Base-by-base conservation (phyloP, 306 rosid species). In the Nissolia schottii region DNA sequence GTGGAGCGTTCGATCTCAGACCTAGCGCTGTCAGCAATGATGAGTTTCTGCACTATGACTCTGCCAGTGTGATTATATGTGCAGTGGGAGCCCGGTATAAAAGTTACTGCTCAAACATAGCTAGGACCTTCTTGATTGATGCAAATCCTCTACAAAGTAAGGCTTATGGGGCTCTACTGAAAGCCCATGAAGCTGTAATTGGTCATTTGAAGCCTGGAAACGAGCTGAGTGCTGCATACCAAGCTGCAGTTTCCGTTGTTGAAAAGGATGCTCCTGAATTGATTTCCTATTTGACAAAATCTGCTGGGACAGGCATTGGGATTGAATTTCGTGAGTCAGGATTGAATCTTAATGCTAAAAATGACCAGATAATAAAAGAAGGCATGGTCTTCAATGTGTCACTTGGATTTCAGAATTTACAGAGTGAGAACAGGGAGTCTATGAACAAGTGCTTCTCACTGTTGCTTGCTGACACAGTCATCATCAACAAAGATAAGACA, bases 261-360 rank as follows among this genome's bases (percentile, higher is more conserved):
- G 85, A 94, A 86, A 89, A 75, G 82, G 96, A 91, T 37, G 89
- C 91, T 63, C 91, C 96, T 15, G 95, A 94, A 10, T 81, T 94
- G 56, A 65, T 83, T 77, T 70, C 91, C n/a, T 77, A 83, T 61
- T 83, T 91, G 81, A 89, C 96, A 64, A 91, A 91, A 61, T 86
- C 97, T 66, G 90, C 97, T 37, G 98, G 98, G 57, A 93, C 97
- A 22, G 96, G 97, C 70, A 85, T 91, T 15, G 98, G 98, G 22
- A 89, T 93, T 75, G 98, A 93, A 83, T 93, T 93, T 79, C 97
- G 98, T 3, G 98, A 93, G 80, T 93, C 98, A 20, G 91, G 96
- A 24, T 62, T 93, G 85, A 93, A 87, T 77, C 84, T 93, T 51
- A 93, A 91, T 80, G 86, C 90, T 28, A 91, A 89, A 83, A 93